These are phyloP conservation scores for Mollisia scopiformis DNA, from an alignment of 2,329 filamentous ascomycete genomes.

Conservation along the genomic window DNA sequence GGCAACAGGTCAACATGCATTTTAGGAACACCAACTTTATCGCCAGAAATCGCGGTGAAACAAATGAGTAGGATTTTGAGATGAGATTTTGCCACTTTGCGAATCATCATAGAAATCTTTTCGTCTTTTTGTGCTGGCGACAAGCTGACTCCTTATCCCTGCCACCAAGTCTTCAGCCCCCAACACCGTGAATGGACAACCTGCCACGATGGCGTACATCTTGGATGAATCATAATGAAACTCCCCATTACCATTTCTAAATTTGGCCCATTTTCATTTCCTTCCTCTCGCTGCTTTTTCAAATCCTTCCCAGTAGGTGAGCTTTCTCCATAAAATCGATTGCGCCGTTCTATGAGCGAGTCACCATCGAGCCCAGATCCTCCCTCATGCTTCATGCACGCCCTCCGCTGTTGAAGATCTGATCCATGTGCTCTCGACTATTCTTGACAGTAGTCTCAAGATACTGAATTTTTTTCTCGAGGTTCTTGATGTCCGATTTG, in stretches of 20 bases:
- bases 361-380: slow-evolving; percentile 4
- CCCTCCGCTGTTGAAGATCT: slow-evolving; percentile 68
- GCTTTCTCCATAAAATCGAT: not conserved
- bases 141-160: slow-evolving; percentile 9
- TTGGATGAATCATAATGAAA: slow-evolving; percentile 10
- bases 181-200: slow-evolving; percentile 5
- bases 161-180: slow-evolving; percentile 8
- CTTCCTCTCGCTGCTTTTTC: slow-evolving; percentile 15
- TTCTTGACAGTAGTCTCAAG: slow-evolving; percentile 96
- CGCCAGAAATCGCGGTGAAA: not conserved
- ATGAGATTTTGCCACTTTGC: not conserved
- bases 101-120: not conserved
- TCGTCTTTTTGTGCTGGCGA: not conserved
- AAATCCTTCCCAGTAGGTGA: not conserved
- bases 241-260: not conserved
- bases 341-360: not conserved
- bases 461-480: slow-evolving; percentile 90
- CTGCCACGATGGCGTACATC: not conserved
- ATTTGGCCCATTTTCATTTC: slow-evolving; percentile 15
- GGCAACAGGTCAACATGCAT: not conserved
- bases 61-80: not conserved
- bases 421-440: slow-evolving; percentile 86
- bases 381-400: slow-evolving; percentile 26
- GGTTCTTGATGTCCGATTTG: slow-evolving; percentile 75
- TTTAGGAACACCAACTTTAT: not conserved